These are phyloP conservation scores for Candida glaebosa DNA, from an alignment of 805 yeast species.

Conservation along the genomic window DNA sequence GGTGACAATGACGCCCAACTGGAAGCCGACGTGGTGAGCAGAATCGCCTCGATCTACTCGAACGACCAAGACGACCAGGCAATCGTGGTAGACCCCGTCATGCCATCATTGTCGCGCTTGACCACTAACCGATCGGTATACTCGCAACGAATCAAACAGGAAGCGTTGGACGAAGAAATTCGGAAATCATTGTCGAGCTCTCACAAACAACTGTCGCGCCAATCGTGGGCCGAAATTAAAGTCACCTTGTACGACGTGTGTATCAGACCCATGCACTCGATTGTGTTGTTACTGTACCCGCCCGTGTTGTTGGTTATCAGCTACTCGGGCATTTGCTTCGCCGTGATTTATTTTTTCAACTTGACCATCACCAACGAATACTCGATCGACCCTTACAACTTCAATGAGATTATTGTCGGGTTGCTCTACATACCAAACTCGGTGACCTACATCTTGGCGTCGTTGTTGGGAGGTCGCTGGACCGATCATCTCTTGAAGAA, in stretches of 20 bases:
- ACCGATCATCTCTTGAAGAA: slow-evolving; percentile 57
- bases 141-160: slow-evolving; percentile 24
- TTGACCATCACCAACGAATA: slow-evolving; percentile 66
- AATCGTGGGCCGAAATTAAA: slow-evolving; percentile 15
- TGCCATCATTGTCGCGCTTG: slow-evolving; percentile 36
- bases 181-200: slow-evolving; percentile 5
- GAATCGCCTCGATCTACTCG: slow-evolving; percentile 23
- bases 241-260: slow-evolving; percentile 43
- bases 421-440: slow-evolving; percentile 82
- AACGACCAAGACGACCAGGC: slow-evolving; percentile 20
- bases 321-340: slow-evolving; percentile 71
- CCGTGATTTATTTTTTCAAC: slow-evolving; percentile 68
- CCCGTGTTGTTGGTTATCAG: slow-evolving; percentile 66
- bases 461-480: slow-evolving; percentile 80
- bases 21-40: slow-evolving; percentile 20
- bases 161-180: slow-evolving; percentile 20
- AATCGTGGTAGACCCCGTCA: slow-evolving; percentile 35
- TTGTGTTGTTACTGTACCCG: slow-evolving; percentile 62
- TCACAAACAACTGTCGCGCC: background rate
- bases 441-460: slow-evolving; percentile 68
- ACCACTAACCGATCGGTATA: slow-evolving; percentile 31
- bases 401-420: slow-evolving; percentile 63
- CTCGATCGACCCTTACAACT: slow-evolving; percentile 65
- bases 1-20: too few species aligned
- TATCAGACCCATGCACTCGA: slow-evolving; percentile 58